These are phyloP conservation scores for Cytospora leucostoma DNA, from an alignment of 2,329 filamentous ascomycete genomes.

Conservation along the genomic window DNA sequence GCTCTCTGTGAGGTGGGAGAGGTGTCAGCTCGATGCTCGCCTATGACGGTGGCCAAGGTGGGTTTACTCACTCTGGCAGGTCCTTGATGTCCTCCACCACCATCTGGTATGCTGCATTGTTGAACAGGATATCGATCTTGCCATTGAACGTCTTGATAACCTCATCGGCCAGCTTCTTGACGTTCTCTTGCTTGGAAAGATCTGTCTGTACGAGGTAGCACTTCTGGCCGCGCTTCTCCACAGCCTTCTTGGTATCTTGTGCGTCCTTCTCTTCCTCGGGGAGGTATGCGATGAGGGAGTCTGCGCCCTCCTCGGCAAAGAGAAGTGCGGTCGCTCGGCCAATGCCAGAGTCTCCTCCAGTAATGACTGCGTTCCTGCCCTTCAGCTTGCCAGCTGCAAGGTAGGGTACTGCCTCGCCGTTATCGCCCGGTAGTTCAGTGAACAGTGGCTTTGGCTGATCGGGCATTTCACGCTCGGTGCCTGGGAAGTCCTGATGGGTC, in stretches of 20 bases:
- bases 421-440: slow-evolving; percentile 39
- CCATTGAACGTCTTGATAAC: slow-evolving; percentile 66
- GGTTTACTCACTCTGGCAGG: slow-evolving; percentile 60
- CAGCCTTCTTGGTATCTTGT: slow-evolving; percentile 68
- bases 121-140: slow-evolving; percentile 69
- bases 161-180: slow-evolving; percentile 67
- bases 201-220: slow-evolving; percentile 67
- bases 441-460: slow-evolving; percentile 57
- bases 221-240: slow-evolving; percentile 67
- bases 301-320: slow-evolving; percentile 79
- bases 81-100: slow-evolving; percentile 72
- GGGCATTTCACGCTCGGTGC: slow-evolving; percentile 51
- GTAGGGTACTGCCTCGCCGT: slow-evolving; percentile 70
- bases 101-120: slow-evolving; percentile 77
- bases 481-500: slow-evolving; percentile 45
- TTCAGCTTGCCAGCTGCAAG: slow-evolving; percentile 74
- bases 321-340: slow-evolving; percentile 74
- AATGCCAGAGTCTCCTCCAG: slow-evolving; percentile 79
- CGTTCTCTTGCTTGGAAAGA: slow-evolving; percentile 65
- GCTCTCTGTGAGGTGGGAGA: slow-evolving; percentile 52
- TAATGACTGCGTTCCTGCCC: slow-evolving; percentile 77
- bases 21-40: not conserved
- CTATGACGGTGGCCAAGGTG: too few relatives aligned
- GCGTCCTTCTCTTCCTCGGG: slow-evolving; percentile 77
- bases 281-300: slow-evolving; percentile 72